Base-by-base conservation (phyloP, 2,329 filamentous ascomycete genomes). In the Aspergillus neotritici region DNA sequence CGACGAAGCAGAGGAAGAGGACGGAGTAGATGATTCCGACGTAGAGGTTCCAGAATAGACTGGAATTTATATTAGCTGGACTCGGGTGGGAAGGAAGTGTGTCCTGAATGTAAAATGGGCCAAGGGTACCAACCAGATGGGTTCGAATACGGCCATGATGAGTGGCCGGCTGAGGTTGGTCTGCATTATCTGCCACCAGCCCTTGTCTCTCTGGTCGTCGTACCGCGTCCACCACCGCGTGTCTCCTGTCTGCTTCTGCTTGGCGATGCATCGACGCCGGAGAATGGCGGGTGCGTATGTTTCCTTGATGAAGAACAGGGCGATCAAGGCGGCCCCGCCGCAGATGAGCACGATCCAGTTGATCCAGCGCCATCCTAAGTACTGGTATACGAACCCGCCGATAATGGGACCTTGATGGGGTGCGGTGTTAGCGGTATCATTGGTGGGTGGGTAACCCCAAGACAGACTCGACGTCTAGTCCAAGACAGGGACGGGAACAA, bases 1-100 rank as follows among this genome's bases (percentile, higher is more conserved):
- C 85, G 12, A 91, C 82, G 66, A 93, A 93, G 66, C 85, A 90
- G 15, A 91, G 77, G 56, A 88, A 88, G 2, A 93, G 69, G n/a
- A 90, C 85, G 11, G 80, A 84, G 58, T 93, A 93, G 16, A 91
- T 78, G 14, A 90, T 65, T 0, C 84, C 75, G 42, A 82, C 74
- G 51, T 80, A 81, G 7, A 78, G 53, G 53, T 80, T 74, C 77
- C 77, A 87, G 55, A 77, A 77, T 9, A 87, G 80, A 70, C 80
- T 50, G 5, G 10, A n/a, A 10, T 13, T 5, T 11, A 28, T 28
- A 6, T 25, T 25, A 25, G 21, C 21, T 25, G 21, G 4, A 5
- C 6, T 25, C 7, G 3, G 21, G 5, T 25, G 21, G 21, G 7
- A 25, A 25, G 6, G n/a, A n/a, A n/a, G 2, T 25, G 21, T 9